Base-by-base conservation (phyloP, 23 red algal species). In the Pyropia yezoensis region DNA sequence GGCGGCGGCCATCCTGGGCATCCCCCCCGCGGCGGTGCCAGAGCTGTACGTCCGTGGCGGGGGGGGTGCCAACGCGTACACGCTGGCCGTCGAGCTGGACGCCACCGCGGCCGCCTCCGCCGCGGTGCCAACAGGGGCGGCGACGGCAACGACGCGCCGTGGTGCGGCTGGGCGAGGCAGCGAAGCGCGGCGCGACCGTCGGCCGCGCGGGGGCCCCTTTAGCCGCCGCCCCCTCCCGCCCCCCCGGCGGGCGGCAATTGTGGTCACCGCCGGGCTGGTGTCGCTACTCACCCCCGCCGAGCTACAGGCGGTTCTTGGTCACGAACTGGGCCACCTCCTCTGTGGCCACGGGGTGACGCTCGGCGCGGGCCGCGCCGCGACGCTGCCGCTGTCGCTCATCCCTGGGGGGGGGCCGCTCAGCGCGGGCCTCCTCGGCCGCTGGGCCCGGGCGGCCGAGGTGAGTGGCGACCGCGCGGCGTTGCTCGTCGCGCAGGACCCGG, bases 321-420 rank as follows among this genome's bases (percentile, higher is more conserved):
- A 98, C 67, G 94, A 98, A 59, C 74, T 90, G 17, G 94, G 94
- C 13, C 94, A 98, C 70, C 70, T 98, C 26, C 91, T 91, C 54
- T 83, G 79, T 29, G 94, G 91, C 53, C 94, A 98, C 69, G 86
- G 94, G 33, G 82, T 98, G 18, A 75, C 74, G 45, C 55, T 98
- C 12, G 80, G 80, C 29, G 60, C 62, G 18, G 90, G 90, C 20
- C 66, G 65, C 30, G 52, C 76, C 18, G 33, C 88, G 45, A 73
- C 80, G 18, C 78, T 73, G 15, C 49, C 76, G 16, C 49, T 88
- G 29, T 74, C 68, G 39, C 39, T 47, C 39, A 3, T 47, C 11
- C 39, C 39, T 0, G 39, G 39, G 4, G 4, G 39, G 6, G 39
- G 39, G 7, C 11, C 39, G 39, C 39, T 47, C 39, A 13, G 39